phyloP scores from a whole-genome alignment of 176 grass and related monocot species.

The Rhipidocladum racemiflorum region DNA sequence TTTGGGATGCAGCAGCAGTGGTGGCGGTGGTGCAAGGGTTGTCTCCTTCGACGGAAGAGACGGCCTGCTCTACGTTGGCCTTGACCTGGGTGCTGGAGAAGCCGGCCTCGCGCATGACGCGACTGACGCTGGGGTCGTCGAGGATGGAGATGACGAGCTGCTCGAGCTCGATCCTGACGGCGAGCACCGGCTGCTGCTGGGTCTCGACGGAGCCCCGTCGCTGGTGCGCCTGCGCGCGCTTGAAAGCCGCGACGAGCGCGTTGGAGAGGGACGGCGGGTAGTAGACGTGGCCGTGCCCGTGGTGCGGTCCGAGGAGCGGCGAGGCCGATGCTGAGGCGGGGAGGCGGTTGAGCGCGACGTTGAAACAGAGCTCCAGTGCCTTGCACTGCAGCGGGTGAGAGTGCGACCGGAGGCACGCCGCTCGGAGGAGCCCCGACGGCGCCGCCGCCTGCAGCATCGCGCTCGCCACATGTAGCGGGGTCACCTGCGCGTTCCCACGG shows the following conservation, averaged over 20 bases:
- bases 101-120: constrained; percentile 90
- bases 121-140: constrained; percentile 86
- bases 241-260: constrained; percentile 79
- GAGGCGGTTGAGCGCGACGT: constrained; percentile 81
- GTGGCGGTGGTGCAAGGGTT: neutral
- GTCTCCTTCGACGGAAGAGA: constrained; percentile 27
- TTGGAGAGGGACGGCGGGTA: constrained; percentile 73
- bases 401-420: constrained; percentile 73
- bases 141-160: constrained; percentile 93
- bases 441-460: constrained; percentile 52
- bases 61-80: constrained; percentile 67
- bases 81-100: constrained; percentile 90
- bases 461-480: constrained; percentile 84
- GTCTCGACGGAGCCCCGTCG: constrained; percentile 53
- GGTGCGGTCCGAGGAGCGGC: constrained; percentile 37
- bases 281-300: constrained; percentile 45
- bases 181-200: constrained; percentile 67
- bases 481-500: constrained; percentile 78
- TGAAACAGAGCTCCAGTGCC: constrained; percentile 89
- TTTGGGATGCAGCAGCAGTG: neutral
- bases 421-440: constrained; percentile 48
- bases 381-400: constrained; percentile 83
- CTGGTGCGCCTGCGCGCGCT: no score
- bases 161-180: constrained; percentile 82
- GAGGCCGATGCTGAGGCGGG: constrained; percentile 41